These are phyloP conservation scores for Glomus cerebriforme DNA, from an alignment of 192 early-diverging fungal genomes.

Conservation along the genomic window DNA sequence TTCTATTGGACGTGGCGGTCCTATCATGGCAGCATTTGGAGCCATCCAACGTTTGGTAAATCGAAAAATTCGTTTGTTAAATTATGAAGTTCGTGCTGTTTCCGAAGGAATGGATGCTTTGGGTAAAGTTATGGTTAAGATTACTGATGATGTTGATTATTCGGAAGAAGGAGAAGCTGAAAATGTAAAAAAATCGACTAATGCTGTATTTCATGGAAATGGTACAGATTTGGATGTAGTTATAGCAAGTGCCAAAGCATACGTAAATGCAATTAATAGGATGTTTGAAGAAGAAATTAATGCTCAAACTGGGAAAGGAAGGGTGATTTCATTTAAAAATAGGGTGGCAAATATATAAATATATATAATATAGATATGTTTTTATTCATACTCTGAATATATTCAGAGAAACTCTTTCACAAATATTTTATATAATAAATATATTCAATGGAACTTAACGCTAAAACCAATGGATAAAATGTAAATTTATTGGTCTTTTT, in stretches of 20 bases:
- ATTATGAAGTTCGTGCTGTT: constrained; percentile 86
- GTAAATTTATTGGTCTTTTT: background rate
- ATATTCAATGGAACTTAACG: no score
- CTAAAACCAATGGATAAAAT: no score
- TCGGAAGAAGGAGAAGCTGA: constrained; percentile 47
- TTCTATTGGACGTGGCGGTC: constrained; percentile 78
- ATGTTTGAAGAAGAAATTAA: constrained; percentile 43
- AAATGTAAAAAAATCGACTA: constrained; percentile 17
- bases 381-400: no score
- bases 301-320: constrained; percentile 14
- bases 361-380: no score
- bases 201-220: constrained; percentile 71
- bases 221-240: constrained; percentile 87
- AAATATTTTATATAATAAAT: no score
- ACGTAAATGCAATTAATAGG: constrained; percentile 84
- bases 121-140: constrained; percentile 81
- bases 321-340: constrained; percentile 30
- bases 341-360: constrained; percentile 35
- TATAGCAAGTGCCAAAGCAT: constrained; percentile 85
- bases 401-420: no score
- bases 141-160: constrained; percentile 43
- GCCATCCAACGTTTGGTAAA: constrained; percentile 87
- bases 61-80: constrained; percentile 71
- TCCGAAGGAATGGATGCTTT: constrained; percentile 86
- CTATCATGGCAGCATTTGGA: constrained; percentile 86